phyloP scores from a whole-genome alignment of 2,329 filamentous ascomycete genomes.

The Paradendryphiella salina region DNA sequence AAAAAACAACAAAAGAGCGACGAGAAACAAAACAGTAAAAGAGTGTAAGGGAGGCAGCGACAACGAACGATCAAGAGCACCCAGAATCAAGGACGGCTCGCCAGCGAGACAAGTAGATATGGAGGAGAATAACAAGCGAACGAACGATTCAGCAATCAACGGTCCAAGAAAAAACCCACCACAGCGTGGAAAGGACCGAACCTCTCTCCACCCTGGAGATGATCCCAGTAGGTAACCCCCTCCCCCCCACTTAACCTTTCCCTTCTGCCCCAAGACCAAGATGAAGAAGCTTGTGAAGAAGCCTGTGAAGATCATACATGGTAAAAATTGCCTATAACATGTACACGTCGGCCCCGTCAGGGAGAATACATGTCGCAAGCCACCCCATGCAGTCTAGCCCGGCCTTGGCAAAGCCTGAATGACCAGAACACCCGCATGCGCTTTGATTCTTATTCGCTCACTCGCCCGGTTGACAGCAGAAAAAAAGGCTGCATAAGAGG shows the following conservation, averaged over 20 bases:
- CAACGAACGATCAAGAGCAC: neutral
- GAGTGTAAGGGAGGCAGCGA: neutral
- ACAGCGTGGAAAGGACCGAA: no score
- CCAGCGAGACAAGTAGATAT: constrained; percentile 7
- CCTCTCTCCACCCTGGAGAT: no score
- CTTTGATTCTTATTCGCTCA: constrained; percentile 2
- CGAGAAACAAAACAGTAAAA: neutral
- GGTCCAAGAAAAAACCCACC: neutral
- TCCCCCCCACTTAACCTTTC: neutral
- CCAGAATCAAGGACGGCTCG: neutral
- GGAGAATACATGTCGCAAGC: neutral
- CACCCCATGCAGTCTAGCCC: neutral
- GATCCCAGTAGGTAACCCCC: neutral
- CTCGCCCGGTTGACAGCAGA: neutral
- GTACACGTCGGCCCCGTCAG: no score
- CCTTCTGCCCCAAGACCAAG: neutral
- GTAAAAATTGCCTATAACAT: no score
- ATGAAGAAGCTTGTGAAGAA: no score
- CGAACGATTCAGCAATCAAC: neutral
- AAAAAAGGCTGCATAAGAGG: neutral
- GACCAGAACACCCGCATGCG: neutral
- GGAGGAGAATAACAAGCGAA: neutral
- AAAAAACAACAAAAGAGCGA: neutral
- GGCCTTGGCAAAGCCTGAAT: neutral
- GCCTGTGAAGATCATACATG: no score